These are phyloP conservation scores for Fusarium sp. DNA, from an alignment of 2,329 filamentous ascomycete species.

Conservation along the genomic window DNA sequence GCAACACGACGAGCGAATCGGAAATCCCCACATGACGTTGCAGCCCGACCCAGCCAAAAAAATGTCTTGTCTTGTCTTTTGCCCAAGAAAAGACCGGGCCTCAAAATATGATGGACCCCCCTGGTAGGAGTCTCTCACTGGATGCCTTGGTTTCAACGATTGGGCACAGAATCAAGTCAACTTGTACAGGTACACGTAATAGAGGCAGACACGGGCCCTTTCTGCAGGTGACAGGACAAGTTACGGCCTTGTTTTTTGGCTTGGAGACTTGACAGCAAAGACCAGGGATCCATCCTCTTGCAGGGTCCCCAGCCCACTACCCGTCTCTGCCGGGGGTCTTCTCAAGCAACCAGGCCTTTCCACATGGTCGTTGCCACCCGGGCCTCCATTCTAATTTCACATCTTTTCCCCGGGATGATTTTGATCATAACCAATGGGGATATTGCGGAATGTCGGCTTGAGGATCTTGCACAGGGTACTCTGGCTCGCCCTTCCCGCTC, in stretches of 20 bases:
- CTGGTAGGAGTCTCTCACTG: conserved; percentile 18
- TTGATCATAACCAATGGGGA: conserved; percentile 14
- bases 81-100: conserved; percentile 25
- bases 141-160: conserved; percentile 35
- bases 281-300: conserved; percentile 17
- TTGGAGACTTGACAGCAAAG: conserved; percentile 17
- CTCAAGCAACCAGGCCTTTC: conserved; percentile 35
- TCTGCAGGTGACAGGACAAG: neutral
- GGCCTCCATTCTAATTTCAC: conserved; percentile 2
- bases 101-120: conserved; percentile 33
- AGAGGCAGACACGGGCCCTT: neutral
- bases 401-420: neutral
- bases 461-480: neutral
- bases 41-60: conserved; percentile 29
- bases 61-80: neutral
- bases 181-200: conserved; percentile 4
- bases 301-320: conserved; percentile 16
- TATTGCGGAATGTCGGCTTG: conserved; percentile 22
- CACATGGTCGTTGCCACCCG: conserved; percentile 33
- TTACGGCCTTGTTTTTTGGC: conserved; percentile 25
- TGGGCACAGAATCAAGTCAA: conserved; percentile 17
- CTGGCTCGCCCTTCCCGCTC: conserved; percentile 20
- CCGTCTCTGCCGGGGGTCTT: conserved; percentile 18
- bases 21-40: conserved; percentile 39
- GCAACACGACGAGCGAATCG: conserved; percentile 30